These are phyloP conservation scores for Daldinia grandis DNA, from an alignment of 495 filamentous ascomycete genomes.

Conservation along the genomic window DNA sequence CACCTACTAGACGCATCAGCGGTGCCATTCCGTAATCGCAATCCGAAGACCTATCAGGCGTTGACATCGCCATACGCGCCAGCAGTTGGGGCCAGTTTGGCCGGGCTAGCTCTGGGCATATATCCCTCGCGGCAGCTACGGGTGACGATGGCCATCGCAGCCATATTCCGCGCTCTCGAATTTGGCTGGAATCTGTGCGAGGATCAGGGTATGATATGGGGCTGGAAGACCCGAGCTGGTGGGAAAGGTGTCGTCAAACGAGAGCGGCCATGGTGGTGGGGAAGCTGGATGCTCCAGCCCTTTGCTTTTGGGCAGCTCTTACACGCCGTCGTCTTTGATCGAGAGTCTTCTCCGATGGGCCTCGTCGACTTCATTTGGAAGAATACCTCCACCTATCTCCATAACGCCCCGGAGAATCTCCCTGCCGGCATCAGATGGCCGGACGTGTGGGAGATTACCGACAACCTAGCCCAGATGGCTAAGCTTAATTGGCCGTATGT, in stretches of 20 bases:
- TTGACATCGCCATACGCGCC: constrained; percentile 86
- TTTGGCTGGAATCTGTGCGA: constrained; percentile 86
- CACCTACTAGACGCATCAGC: constrained; percentile 80
- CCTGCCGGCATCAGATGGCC: constrained; percentile 78
- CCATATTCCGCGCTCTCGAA: constrained; percentile 80
- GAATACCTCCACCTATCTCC: constrained; percentile 80
- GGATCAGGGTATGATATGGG: constrained; percentile 78
- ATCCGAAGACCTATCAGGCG: constrained; percentile 75
- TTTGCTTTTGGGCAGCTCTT: constrained; percentile 89
- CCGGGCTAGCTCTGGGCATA: constrained; percentile 82
- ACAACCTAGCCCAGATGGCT: constrained; percentile 82
- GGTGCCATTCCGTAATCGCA: constrained; percentile 77
- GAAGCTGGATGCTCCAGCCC: constrained; percentile 95
- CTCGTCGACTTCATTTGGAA: constrained; percentile 79
- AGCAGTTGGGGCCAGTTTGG: constrained; percentile 84
- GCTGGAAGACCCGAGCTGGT: constrained; percentile 52
- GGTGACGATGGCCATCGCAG: constrained; percentile 80
- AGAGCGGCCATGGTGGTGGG: constrained; percentile 83
- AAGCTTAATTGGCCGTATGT: constrained; percentile 84
- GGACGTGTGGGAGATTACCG: constrained; percentile 75
- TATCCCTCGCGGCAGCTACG: constrained; percentile 80
- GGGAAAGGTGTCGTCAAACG: constrained; percentile 51
- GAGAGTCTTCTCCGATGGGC: constrained; percentile 80
- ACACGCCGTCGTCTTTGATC: constrained; percentile 91
- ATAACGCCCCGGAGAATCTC: constrained; percentile 72